These are phyloP conservation scores for Xylaria curta DNA, from an alignment of 495 filamentous ascomycete species.

Conservation along the genomic window DNA sequence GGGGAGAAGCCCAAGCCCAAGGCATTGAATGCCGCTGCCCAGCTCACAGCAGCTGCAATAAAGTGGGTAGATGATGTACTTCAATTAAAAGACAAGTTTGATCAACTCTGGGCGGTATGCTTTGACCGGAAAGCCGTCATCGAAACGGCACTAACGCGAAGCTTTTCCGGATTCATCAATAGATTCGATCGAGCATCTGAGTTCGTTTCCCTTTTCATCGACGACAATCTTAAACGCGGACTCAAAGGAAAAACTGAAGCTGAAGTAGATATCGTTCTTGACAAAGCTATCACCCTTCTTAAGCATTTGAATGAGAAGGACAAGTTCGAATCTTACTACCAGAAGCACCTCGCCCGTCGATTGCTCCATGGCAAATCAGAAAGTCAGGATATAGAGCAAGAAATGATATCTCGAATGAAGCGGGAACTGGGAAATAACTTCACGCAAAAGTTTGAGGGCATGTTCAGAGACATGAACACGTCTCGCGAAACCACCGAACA, in stretches of 20 bases:
- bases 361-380: slow-evolving; percentile 85
- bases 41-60: slow-evolving; percentile 78
- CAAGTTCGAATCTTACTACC: slow-evolving; percentile 96
- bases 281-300: slow-evolving; percentile 87
- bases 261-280: slow-evolving; percentile 85
- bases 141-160: slow-evolving; percentile 79
- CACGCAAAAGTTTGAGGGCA: slow-evolving; percentile 88
- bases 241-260: slow-evolving; percentile 90
- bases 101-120: slow-evolving; percentile 70
- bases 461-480: slow-evolving; percentile 97
- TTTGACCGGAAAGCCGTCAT: slow-evolving; percentile 78
- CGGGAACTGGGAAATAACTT: slow-evolving; percentile 93
- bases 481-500: slow-evolving; percentile 82
- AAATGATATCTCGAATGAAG: slow-evolving; percentile 97
- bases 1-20: slow-evolving; percentile 53
- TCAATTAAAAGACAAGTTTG: slow-evolving; percentile 86
- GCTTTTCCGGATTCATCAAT: slow-evolving; percentile 92
- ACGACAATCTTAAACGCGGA: slow-evolving; percentile 93
- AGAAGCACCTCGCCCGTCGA: slow-evolving; percentile 90
- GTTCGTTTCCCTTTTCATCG: slow-evolving; percentile 94
- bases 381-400: slow-evolving; percentile 88
- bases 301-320: slow-evolving; percentile 91
- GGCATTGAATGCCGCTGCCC: slow-evolving; percentile 51
- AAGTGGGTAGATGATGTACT: slow-evolving; percentile 96
- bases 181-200: slow-evolving; percentile 81